phyloP scores from a whole-genome alignment of 2,329 filamentous ascomycete species.

The Stachybotrys chartarum region DNA sequence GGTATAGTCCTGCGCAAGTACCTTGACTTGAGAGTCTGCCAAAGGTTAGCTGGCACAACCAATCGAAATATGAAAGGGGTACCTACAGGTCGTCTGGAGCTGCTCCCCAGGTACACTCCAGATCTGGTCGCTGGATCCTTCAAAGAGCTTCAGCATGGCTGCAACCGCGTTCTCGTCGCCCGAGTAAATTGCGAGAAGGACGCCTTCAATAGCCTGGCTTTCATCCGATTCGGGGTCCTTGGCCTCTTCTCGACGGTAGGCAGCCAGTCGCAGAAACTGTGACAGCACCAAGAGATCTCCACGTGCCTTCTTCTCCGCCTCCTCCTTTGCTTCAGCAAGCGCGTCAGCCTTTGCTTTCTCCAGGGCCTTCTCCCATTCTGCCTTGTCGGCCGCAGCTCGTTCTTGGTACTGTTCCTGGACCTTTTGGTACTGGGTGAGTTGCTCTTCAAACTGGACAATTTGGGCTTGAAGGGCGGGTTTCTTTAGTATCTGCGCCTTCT shows the following conservation, averaged over 20 bases:
- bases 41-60: constrained; percentile 9
- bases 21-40: constrained; percentile 30
- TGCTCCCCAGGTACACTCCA: constrained; percentile 56
- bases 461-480: constrained; percentile 66
- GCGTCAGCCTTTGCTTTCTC: constrained; percentile 49
- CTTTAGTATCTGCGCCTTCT: constrained; percentile 70
- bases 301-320: constrained; percentile 46
- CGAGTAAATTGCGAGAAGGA: constrained; percentile 70
- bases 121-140: constrained; percentile 62
- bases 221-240: constrained; percentile 59
- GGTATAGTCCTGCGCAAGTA: constrained; percentile 45
- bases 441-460: constrained; percentile 64
- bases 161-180: constrained; percentile 69
- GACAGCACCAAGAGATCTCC: constrained; percentile 64
- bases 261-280: constrained; percentile 74
- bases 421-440: constrained; percentile 67
- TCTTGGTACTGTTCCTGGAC: constrained; percentile 65
- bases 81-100: constrained; percentile 66
- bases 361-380: constrained; percentile 51
- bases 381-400: constrained; percentile 50
- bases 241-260: constrained; percentile 66
- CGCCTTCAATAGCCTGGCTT: constrained; percentile 74
- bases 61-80: neutral
- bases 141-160: constrained; percentile 70
- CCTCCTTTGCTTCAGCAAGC: constrained; percentile 43